These are phyloP conservation scores for Monascus ruber DNA, from an alignment of 2,329 filamentous ascomycete genomes.

Conservation along the genomic window DNA sequence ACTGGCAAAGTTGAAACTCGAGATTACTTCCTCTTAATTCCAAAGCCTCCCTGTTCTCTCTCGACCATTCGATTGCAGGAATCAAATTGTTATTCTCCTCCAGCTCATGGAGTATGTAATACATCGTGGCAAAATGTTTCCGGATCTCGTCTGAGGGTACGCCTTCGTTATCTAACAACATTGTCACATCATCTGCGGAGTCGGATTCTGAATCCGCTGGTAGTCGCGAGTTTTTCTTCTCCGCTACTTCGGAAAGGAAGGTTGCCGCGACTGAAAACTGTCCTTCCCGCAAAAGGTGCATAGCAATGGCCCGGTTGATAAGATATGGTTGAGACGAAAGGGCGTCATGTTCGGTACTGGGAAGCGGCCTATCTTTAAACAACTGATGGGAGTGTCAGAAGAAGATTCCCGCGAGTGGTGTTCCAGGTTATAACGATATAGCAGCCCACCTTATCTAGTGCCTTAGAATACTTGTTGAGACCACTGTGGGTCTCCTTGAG, in stretches of 20 bases:
- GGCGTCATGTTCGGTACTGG: conserved; percentile 69
- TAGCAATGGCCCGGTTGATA: conserved; percentile 86
- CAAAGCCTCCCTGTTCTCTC: conserved; percentile 55
- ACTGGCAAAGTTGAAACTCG: conserved; percentile 83
- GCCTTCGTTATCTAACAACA: conserved; percentile 42
- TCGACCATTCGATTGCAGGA: conserved; percentile 82
- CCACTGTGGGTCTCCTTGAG: conserved; percentile 74
- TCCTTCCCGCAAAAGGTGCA: conserved; percentile 91
- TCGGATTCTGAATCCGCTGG: conserved; percentile 17
- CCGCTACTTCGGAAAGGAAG: conserved; percentile 63
- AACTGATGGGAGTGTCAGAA: conserved; percentile 33
- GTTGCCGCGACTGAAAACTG: conserved; percentile 80
- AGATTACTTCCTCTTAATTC: conserved; percentile 80
- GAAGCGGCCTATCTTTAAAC: conserved; percentile 56
- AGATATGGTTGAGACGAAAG: conserved; percentile 63
- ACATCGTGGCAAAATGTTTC: conserved; percentile 77
- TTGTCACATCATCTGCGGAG: conserved; percentile 27
- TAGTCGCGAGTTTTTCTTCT: conserved; percentile 31
- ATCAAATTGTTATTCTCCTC: conserved; percentile 59
- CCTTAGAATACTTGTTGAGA: conserved; percentile 73
- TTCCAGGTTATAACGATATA: background rate
- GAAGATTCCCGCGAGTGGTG: background rate
- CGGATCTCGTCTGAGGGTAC: conserved; percentile 60
- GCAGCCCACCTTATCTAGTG: conserved; percentile 60
- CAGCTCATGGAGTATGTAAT: conserved; percentile 70